Base-by-base conservation (phyloP, 2,329 filamentous ascomycete genomes). In the Aureobasidium sp. region DNA sequence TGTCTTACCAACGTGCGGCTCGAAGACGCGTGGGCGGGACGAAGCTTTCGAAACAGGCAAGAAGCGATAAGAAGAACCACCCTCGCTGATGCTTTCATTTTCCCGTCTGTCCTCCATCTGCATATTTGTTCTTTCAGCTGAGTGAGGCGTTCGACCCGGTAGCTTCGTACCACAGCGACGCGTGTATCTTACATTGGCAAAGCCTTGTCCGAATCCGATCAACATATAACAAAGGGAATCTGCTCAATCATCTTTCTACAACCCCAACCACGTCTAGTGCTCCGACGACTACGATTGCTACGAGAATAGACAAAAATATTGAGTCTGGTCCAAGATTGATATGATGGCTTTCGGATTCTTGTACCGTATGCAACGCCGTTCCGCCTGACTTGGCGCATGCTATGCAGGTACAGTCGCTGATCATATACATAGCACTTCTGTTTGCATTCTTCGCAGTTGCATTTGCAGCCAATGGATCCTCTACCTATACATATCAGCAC, bases 171-270 rank as follows among this genome's bases (percentile, higher is more conserved):
- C 51, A 55, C 51, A 7, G 8, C 31, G 51, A 55, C 51, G 51
- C 51, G 51, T 29, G 37, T n/a, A 31, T 55, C 51, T 55, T 55
- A 55, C 51, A 42, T 55, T 55, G 37, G 51, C 51, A 55, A 52
- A 42, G 37, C 12, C 51, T 55, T 55, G 22, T 55, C 51, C 25
- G 37, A 14, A 42, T 7, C 8, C 37, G 51, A 55, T 31, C 51
- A 55, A 42, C 51, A 42, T 29, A 55, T 14, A 42, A 55, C 15
- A 20, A 42, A 29, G 17, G 15, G 17, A 8, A 20, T 55, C 29
- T 29, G 27, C 25, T n/a, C 47, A 17, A 15, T 15, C 47, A 22
- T 36, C n/a, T n/a, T 17, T 22, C 29, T 36, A 3, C 29, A 27
- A 20, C 3, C n/a, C 17, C 31, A 15, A 29, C 9, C 45, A 48